phyloP scores from a whole-genome alignment of 805 yeast genomes.

The Pichia heedii region DNA sequence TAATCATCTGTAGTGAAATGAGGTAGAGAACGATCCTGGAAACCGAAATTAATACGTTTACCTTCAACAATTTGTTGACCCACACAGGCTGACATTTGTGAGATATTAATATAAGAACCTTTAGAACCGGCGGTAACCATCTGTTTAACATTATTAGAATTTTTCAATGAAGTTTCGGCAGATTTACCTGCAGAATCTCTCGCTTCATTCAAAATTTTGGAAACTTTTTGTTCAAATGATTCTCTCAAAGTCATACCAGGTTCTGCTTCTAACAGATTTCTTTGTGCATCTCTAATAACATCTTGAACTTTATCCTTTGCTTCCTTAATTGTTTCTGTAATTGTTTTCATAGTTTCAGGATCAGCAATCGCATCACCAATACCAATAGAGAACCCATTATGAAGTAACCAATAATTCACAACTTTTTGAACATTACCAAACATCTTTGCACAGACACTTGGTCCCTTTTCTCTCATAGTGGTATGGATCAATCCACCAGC shows the following conservation, averaged over 20 bases:
- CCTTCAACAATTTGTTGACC: constrained; percentile 99
- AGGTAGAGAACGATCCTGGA: constrained; percentile 91
- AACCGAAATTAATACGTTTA: constrained; percentile 97
- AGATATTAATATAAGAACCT: constrained; percentile 97
- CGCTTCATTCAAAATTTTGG: constrained; percentile 91
- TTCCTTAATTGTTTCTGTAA: constrained; percentile 84
- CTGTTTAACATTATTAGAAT: constrained; percentile 92
- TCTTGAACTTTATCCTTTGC: constrained; percentile 94
- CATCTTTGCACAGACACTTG: constrained; percentile 77
- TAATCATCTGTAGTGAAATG: constrained; percentile 98
- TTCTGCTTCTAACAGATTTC: constrained; percentile 80
- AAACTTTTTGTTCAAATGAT: constrained; percentile 95
- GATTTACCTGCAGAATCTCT: constrained; percentile 99
- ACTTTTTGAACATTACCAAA: constrained; percentile 92
- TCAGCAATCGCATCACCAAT: constrained; percentile 99
- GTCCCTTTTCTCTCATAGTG: constrained; percentile 96
- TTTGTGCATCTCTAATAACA: constrained; percentile 87
- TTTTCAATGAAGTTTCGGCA: constrained; percentile 93
- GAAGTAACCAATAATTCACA: constrained; percentile 92
- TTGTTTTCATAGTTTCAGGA: constrained; percentile 87
- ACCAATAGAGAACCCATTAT: constrained; percentile 97
- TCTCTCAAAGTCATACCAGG: constrained; percentile 99
- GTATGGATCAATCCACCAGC: constrained; percentile 97
- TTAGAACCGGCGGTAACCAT: constrained; percentile 99
- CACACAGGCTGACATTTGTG: constrained; percentile 99